These are phyloP conservation scores for Wickerhamomyces hampshirensis DNA, from an alignment of 805 yeast genomes.

Conservation along the genomic window DNA sequence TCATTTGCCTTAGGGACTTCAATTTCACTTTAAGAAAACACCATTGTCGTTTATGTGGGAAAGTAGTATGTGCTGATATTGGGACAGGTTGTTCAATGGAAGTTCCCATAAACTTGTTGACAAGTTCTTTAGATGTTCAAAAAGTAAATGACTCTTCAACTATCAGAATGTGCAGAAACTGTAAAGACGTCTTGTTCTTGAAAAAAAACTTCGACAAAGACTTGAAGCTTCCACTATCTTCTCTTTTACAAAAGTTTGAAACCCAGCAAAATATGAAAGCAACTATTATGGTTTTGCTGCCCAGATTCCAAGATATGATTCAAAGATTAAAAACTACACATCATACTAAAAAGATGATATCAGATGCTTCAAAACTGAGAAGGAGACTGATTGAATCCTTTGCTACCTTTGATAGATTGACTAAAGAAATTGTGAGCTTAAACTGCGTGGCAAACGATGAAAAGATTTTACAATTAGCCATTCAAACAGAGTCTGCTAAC, in stretches of 20 bases:
- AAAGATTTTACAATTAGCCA: conserved; percentile 42
- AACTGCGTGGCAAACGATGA: conserved; percentile 38
- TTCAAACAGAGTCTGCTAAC: conserved; percentile 49
- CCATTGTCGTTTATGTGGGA: conserved; percentile 90
- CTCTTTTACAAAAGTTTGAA: conserved; percentile 36
- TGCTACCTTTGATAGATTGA: conserved; percentile 43
- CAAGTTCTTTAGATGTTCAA: conserved; percentile 16
- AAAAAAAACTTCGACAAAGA: conserved; percentile 47
- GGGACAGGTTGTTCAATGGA: conserved; percentile 66
- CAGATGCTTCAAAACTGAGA: conserved; percentile 37
- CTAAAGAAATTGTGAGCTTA: conserved; percentile 37
- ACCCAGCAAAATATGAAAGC: conserved; percentile 34
- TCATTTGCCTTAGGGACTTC: conserved; percentile 57
- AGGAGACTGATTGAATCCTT: conserved; percentile 44
- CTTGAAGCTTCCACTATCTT: conserved; percentile 27
- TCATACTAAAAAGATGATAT: conserved; percentile 26
- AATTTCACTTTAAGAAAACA: conserved; percentile 64
- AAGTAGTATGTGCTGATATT: conserved; percentile 68
- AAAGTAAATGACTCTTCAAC: conserved; percentile 23
- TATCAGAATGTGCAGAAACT: conserved; percentile 62
- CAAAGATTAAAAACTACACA: conserved; percentile 29
- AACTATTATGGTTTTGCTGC: conserved; percentile 35
- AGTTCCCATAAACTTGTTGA: conserved; percentile 43
- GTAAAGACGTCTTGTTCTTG: conserved; percentile 59
- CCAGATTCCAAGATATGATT: conserved; percentile 38